A percentile compares a stretch with the other conserved stretches of the same genome.
These are phyloP conservation scores for Mucor racemosus DNA, from an alignment of 371 early-diverging fungal species.

Conservation along the genomic window DNA sequence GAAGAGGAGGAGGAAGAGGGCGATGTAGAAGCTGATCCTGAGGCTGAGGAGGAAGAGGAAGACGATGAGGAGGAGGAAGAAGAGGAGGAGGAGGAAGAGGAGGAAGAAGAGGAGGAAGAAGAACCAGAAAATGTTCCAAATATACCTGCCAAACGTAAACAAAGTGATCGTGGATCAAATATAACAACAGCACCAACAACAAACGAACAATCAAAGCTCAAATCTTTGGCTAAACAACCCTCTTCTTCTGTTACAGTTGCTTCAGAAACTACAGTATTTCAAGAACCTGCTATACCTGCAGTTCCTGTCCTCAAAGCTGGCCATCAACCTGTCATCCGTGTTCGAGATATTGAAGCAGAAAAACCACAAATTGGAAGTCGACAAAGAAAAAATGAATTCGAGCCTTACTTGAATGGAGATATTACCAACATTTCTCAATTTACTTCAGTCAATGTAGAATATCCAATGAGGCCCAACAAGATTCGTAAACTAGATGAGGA, in stretches of 20 bases:
- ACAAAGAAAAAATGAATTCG: conserved; percentile 67
- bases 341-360: conserved; percentile 48
- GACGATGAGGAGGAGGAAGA: conserved; percentile 54
- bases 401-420: conserved; percentile 70
- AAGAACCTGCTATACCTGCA: background rate
- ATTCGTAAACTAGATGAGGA: conserved; percentile 18
- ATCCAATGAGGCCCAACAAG: conserved; percentile 19
- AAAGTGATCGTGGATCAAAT: conserved; percentile 3
- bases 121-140: conserved; percentile 10
- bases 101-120: conserved; percentile 28
- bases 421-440: conserved; percentile 66
- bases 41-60: conserved; percentile 69
- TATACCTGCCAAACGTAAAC: conserved; percentile 10
- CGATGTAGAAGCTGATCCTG: conserved; percentile 18
- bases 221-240: background rate
- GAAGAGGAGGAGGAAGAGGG: conserved; percentile 31
- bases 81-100: conserved; percentile 26
- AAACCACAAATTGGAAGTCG: conserved; percentile 54
- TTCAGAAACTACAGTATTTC: background rate
- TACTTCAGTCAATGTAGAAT: conserved; percentile 41
- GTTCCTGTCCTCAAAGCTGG: conserved; percentile 25
- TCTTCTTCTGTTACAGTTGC: background rate
- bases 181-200: background rate
- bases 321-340: conserved; percentile 39
- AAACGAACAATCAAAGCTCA: conserved; percentile 3